These are phyloP conservation scores for Phytopythium ostracodes DNA, from an alignment of 352 stramenopile genomes.

Conservation along the genomic window DNA sequence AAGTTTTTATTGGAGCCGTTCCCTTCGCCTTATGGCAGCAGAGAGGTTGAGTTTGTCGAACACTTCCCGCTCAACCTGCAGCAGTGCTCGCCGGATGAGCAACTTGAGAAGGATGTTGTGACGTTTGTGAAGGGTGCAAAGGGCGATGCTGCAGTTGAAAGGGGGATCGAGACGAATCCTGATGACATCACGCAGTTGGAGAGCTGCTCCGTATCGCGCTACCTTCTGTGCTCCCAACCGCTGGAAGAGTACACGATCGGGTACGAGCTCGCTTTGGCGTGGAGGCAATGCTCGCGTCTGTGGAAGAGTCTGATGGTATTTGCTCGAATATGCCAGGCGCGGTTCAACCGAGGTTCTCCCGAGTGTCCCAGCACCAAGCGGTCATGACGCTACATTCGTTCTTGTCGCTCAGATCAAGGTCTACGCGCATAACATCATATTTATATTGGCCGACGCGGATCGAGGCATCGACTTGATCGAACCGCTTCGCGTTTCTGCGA, in stretches of 20 bases:
- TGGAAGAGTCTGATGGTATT: not conserved
- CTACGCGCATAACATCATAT: constrained; percentile 35
- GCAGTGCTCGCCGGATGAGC: constrained; percentile 45
- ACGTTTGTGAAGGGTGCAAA: constrained; percentile 9
- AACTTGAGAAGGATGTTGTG: constrained; percentile 25
- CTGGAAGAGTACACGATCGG: constrained; percentile 37
- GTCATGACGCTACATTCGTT: not conserved
- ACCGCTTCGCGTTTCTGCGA: constrained; percentile 32
- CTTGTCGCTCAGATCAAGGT: constrained; percentile 30
- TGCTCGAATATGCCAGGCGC: not conserved
- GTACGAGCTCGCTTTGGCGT: constrained; percentile 22
- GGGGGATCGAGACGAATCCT: constrained; percentile 24
- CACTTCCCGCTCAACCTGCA: constrained; percentile 44
- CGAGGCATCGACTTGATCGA: constrained; percentile 30
- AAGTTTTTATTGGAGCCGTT: constrained; percentile 47
- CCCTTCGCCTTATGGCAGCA: constrained; percentile 14
- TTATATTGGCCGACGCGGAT: constrained; percentile 20
- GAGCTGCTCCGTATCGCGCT: constrained; percentile 47
- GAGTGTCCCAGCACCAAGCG: not conserved
- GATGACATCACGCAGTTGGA: constrained; percentile 47
- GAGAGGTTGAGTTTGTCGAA: constrained; percentile 8
- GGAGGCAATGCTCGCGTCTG: too few species aligned
- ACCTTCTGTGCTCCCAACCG: constrained; percentile 30
- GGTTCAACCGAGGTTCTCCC: constrained; percentile 1
- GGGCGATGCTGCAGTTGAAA: constrained; percentile 28